Base-by-base conservation (phyloP, 345 rosid genomes). In the Reutealis trisperma region DNA sequence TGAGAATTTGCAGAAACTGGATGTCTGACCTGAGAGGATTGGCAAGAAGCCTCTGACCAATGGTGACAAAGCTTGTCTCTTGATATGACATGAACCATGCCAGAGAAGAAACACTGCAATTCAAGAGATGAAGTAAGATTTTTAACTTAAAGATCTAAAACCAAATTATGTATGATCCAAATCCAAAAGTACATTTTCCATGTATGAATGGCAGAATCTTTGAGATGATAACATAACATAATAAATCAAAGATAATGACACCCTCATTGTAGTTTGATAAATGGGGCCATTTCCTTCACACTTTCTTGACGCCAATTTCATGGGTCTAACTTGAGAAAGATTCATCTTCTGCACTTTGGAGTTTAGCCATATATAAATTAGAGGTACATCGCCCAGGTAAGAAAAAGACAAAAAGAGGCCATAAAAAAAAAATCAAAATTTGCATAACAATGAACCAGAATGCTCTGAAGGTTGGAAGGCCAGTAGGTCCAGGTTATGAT, bases 61-160 rank as follows among this genome's bases (percentile, higher is more conserved):
- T 95, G 64, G 99, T 95, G 81, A 89, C 99, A 80, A 95, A 95
- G 86, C 99, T 95, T 63, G 96, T 86, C 81, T 95, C 99, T 74
- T 95, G 99, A 85, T 95, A 95, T 70, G 99, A 95, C 99, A 95
- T 95, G 89, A 95, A 95, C 97, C 99, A 93, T 52, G 98, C 99
- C 80, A 95, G 86, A 87, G 98, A 88, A 81, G 99, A 93, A 83
- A 93, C 97, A 83, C 97, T 95, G 96, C 89, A 89, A 75, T 80
- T 64, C 45, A 25, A 68, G 75, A 70, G 62, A 60, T 55, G 68
- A 72, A 61, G 62, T 37, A 65, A 34, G 67, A 78, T 67, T 52
- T 52, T 70, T 52, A 67, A 60, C 11, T 44, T 27, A 25, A 25
- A 62, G 22, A 74, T 42, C n/a, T 63, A 66, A 41, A 66, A 59